Conservation (phyloP, 2,329 filamentous ascomycete species). For the Biscogniauxia marginata region DNA sequence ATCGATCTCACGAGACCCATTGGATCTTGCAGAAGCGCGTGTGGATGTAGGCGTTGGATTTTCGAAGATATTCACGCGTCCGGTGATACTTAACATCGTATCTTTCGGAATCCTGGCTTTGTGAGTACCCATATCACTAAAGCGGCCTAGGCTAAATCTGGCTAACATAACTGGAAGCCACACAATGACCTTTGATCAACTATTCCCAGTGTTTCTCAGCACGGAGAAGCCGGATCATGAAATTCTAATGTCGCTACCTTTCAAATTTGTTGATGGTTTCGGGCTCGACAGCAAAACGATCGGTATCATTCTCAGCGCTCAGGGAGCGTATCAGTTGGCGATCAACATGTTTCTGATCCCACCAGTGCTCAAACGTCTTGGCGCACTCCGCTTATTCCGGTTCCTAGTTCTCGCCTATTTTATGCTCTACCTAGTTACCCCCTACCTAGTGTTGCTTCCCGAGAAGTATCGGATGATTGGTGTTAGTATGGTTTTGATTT, state of each 20-base stretch:
- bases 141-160: conserved; percentile 15
- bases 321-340: conserved; percentile 86
- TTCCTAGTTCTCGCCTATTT: conserved; percentile 82
- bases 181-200: conserved; percentile 93
- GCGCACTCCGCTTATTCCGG: conserved; percentile 78
- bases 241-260: conserved; percentile 64
- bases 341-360: conserved; percentile 85
- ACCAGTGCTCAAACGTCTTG: conserved; percentile 69
- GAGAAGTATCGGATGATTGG: conserved; percentile 67
- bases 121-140: conserved; percentile 57
- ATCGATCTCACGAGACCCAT: conserved; percentile 36
- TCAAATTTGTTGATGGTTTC: conserved; percentile 87
- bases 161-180: conserved; percentile 57
- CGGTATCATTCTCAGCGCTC: conserved; percentile 82
- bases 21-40: conserved; percentile 34
- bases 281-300: conserved; percentile 79
- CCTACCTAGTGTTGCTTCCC: conserved; percentile 85
- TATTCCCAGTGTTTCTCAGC: conserved; percentile 89
- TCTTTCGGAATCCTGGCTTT: conserved; percentile 92
- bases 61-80: conserved; percentile 72
- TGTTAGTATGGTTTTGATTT: conserved; percentile 75
- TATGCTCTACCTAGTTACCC: conserved; percentile 79
- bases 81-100: conserved; percentile 82
- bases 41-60: conserved; percentile 26
- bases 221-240: conserved; percentile 52